These are phyloP conservation scores for Schizopora paradoxa DNA, from an alignment of 1,284 basidiomycete species.

Conservation along the genomic window DNA sequence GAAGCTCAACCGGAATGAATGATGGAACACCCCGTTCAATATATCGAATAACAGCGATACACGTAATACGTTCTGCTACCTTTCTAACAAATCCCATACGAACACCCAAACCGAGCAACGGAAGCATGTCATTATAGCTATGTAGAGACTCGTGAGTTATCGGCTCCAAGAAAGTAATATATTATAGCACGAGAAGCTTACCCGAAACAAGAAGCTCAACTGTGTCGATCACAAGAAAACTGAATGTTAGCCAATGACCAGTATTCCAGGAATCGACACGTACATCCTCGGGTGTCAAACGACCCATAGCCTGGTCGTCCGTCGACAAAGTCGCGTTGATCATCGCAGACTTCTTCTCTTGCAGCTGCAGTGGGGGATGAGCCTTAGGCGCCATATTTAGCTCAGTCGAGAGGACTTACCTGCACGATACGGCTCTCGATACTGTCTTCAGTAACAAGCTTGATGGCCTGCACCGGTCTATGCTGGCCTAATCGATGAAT, in stretches of 20 bases:
- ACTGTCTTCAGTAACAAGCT: slow-evolving; percentile 92
- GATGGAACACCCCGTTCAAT: no score
- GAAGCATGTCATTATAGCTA: no score
- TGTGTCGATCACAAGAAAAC: slow-evolving; percentile 26
- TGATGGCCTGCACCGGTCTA: slow-evolving; percentile 89
- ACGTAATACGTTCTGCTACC: no score
- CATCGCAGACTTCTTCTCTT: slow-evolving; percentile 92
- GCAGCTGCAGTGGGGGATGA: slow-evolving; percentile 58
- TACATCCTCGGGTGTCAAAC: slow-evolving; percentile 85
- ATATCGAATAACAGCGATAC: no score
- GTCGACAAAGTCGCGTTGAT: slow-evolving; percentile 73
- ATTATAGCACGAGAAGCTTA: slow-evolving; percentile 37
- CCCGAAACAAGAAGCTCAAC: slow-evolving; percentile 75
- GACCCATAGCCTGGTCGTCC: slow-evolving; percentile 86
- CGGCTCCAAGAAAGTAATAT: no score
- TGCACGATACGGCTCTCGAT: slow-evolving; percentile 94
- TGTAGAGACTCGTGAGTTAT: no score
- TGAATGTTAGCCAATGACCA: neutral
- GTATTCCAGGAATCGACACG: slow-evolving; percentile 31
- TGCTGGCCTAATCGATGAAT: slow-evolving; percentile 90
- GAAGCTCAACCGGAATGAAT: no score
- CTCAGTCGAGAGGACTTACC: slow-evolving; percentile 29
- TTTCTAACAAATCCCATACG: no score
- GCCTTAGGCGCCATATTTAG: neutral
- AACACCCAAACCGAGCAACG: no score